A percentile compares a stretch with the other conserved stretches of the same genome.
These are phyloP conservation scores for Termitomyces sp. DNA, from an alignment of 768 basidiomycete genomes.

Conservation along the genomic window DNA sequence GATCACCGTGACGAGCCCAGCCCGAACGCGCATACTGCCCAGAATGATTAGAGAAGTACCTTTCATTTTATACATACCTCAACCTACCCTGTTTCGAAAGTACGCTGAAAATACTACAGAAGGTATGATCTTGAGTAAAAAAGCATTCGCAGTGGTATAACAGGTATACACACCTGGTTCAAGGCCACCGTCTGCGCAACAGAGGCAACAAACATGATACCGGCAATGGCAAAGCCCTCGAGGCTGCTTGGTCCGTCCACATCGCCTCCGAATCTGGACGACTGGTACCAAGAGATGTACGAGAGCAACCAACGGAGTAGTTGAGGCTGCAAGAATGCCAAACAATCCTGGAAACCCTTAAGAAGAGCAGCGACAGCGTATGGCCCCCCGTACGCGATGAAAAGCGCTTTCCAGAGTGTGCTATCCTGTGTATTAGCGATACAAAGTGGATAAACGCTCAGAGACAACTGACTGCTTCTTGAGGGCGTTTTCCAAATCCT, in stretches of 20 bases:
- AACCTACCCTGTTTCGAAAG: conserved; percentile 61
- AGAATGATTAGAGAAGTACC: not conserved
- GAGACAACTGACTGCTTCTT: conserved; percentile 48
- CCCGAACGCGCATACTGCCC: conserved; percentile 81
- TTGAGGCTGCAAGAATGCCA: conserved; percentile 86
- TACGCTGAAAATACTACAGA: conserved; percentile 76
- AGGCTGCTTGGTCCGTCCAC: conserved; percentile 28
- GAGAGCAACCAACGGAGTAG: conserved; percentile 72
- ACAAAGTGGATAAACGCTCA: not conserved
- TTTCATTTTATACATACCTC: not conserved
- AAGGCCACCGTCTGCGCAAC: conserved; percentile 74
- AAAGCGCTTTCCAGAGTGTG: conserved; percentile 69
- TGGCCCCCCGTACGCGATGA: conserved; percentile 72
- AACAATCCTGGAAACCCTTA: conserved; percentile 74
- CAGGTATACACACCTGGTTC: conserved; percentile 55
- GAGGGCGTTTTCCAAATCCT: conserved; percentile 53
- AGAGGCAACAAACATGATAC: conserved; percentile 76
- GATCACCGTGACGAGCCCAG: conserved; percentile 80
- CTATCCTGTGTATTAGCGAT: conserved; percentile 24
- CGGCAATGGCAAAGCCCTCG: conserved; percentile 72
- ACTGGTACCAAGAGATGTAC: conserved; percentile 79
- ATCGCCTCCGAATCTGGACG: conserved; percentile 28
- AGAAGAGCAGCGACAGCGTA: conserved; percentile 57
- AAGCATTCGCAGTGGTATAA: too few relatives aligned
- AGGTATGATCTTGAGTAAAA: not conserved